Conservation (phyloP, 148 eudicot species). For the Fagopyrum homotropicum region DNA sequence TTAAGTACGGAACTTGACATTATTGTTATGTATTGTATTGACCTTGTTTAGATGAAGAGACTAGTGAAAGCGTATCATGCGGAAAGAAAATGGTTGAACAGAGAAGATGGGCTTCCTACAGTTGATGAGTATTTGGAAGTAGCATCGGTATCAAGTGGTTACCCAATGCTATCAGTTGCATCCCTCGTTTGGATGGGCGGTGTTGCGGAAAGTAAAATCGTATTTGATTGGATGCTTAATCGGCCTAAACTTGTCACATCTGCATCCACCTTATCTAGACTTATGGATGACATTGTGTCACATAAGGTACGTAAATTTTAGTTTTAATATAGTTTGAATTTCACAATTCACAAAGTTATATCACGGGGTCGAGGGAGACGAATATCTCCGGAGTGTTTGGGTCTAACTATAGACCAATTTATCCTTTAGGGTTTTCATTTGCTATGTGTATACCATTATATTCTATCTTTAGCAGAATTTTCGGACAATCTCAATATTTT, state of each 20-base stretch:
- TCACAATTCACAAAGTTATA: background rate
- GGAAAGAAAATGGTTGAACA: constrained; percentile 15
- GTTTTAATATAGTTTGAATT: too few relatives aligned
- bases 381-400: too few relatives aligned
- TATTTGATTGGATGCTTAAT: constrained; percentile 11
- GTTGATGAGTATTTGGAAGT: constrained; percentile 9
- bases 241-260: constrained; percentile 4
- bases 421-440: too few relatives aligned
- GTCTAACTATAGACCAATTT: too few relatives aligned
- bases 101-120: background rate
- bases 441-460: too few relatives aligned
- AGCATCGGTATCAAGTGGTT: constrained; percentile 1
- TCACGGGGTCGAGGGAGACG: too few relatives aligned
- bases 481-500: too few relatives aligned
- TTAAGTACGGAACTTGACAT: background rate
- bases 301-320: background rate
- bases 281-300: constrained; percentile 15
- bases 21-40: background rate
- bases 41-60: background rate
- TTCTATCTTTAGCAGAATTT: too few relatives aligned
- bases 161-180: constrained; percentile 6
- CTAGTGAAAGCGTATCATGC: background rate
- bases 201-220: background rate
- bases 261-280: constrained; percentile 1
- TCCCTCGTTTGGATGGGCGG: constrained; percentile 14